Conservation (phyloP, 1,284 basidiomycete species). For the Marasmius sp. region DNA sequence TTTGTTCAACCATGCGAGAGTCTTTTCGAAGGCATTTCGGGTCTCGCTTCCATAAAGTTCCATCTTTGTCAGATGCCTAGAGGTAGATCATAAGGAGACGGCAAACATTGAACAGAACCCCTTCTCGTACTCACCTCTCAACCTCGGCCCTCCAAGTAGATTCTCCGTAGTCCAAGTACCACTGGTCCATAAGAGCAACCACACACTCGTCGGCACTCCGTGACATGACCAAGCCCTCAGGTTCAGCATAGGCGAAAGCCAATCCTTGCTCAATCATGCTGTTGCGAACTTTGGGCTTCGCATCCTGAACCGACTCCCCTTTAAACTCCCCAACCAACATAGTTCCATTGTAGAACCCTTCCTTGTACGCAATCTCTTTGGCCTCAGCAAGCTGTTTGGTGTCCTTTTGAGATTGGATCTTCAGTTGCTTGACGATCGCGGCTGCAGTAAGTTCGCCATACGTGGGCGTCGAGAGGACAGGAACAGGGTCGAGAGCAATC, state of each 20-base stretch:
- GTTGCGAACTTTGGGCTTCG: slow-evolving; percentile 87
- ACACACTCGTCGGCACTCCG: slow-evolving; percentile 95
- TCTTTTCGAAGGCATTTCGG: slow-evolving; percentile 88
- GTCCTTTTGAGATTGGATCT: slow-evolving; percentile 97
- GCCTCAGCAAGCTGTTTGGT: slow-evolving; percentile 91
- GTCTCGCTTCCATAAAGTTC: slow-evolving; percentile 91
- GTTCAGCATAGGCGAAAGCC: slow-evolving; percentile 94
- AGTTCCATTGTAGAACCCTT: slow-evolving; percentile 93
- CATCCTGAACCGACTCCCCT: slow-evolving; percentile 86
- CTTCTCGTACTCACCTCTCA: slow-evolving; percentile 60
- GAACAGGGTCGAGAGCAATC: slow-evolving; percentile 84
- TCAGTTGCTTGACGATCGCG: slow-evolving; percentile 85
- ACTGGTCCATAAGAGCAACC: slow-evolving; percentile 98
- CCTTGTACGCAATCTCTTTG: slow-evolving; percentile 98
- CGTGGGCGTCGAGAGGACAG: slow-evolving; percentile 86
- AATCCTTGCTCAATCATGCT: slow-evolving; percentile 79
- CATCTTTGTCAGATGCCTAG: slow-evolving; percentile 82
- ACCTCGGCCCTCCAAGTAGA: slow-evolving; percentile 83
- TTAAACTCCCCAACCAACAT: slow-evolving; percentile 92
- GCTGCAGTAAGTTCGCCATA: slow-evolving; percentile 93
- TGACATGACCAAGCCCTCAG: slow-evolving; percentile 89
- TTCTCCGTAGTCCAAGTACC: slow-evolving; percentile 99
- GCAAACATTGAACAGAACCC: neutral
- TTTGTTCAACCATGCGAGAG: slow-evolving; percentile 94
- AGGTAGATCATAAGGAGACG: neutral